A percentile compares a stretch with the other conserved stretches of the same genome.
These are phyloP conservation scores for Penicillium bialowiezense DNA, from an alignment of 495 filamentous ascomycete species.

Conservation along the genomic window DNA sequence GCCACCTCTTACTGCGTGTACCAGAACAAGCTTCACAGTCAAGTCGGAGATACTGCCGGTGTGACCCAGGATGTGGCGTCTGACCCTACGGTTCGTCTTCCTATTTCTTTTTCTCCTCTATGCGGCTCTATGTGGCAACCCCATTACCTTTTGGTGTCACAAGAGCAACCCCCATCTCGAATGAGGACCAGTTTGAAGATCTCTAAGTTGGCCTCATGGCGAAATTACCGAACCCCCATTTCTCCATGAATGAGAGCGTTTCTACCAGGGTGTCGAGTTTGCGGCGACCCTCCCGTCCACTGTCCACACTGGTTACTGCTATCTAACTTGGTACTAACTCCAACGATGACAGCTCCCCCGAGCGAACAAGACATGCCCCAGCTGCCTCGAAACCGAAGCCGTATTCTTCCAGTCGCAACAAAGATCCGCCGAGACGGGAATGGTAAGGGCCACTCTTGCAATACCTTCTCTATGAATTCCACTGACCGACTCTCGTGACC, in stretches of 20 bases:
- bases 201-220: conserved; percentile 9
- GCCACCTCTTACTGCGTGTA: conserved; percentile 86
- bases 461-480: too few species aligned
- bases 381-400: conserved; percentile 78
- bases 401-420: conserved; percentile 99
- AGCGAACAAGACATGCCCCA: conserved; percentile 75
- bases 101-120: conserved; percentile 45
- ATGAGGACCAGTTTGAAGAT: conserved; percentile 14
- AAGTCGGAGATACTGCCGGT: conserved; percentile 91
- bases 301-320: conserved; percentile 7
- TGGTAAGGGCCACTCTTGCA: conserved; percentile 60
- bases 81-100: conserved; percentile 92
- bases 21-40: conserved; percentile 83
- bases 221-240: too few species aligned
- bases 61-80: conserved; percentile 94
- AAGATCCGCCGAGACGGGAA: conserved; percentile 92
- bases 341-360: conserved; percentile 70
- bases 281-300: conserved; percentile 2
- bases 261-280: background rate
- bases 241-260: background rate
- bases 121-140: conserved; percentile 48
- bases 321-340: conserved; percentile 46
- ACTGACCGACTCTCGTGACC: too few species aligned
- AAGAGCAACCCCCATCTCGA: conserved; percentile 6
- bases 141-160: background rate